Evolutionary conservation across 225 moss, liverwort and hornwort genomes (phyloP), one percentile per base, ranked within the genome.

Genomic region (Physcomitrellopsis africana): DNA sequence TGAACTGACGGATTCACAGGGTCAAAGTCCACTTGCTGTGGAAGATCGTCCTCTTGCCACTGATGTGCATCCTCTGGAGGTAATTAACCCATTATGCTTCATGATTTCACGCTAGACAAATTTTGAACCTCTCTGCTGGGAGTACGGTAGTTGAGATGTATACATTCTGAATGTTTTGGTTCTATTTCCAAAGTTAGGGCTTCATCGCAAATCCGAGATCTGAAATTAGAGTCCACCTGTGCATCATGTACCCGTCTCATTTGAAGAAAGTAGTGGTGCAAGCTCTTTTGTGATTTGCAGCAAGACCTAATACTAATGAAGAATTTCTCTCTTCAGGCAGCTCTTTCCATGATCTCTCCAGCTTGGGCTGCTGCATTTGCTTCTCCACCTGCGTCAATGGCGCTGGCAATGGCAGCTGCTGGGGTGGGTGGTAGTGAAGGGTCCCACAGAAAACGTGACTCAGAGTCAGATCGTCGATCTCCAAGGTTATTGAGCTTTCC

Each of bases 291-390:
- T 56, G 23, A 15, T 68, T 61, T 18, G 15, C 12, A n/a, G 59
- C 20, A 23, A 41, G 23, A 62, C 41, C 69, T 55, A 69, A 10
- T 69, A 23, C 57, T 80, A 63, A 74, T 68, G n/a, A 54, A 69
- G n/a, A 48, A 11, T 15, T 24, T 63, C 41, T 69, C 56, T 74
- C 32, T 71, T 48, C 83, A 95, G 94, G 94, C 94, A 69, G 89
- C 91, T 32, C 70, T 92, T 74, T 83, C 91, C 9, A 92, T 95
- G 90, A 89, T 92, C 60, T 87, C 94, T 60, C 94, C 94, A 72
- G 94, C 92, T 51, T 95, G 94, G 94, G 92, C 94, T 53, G 85
- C 92, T 64, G 87, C 94, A 29, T 92, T 95, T 88, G 94, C 94
- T 29, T 95, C 94, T 54, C 94, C 94, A 54, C 94, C 94, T 72